These are phyloP conservation scores for Aspergillaceae sp. DNA, from an alignment of 2,329 filamentous ascomycete genomes.

Conservation along the genomic window DNA sequence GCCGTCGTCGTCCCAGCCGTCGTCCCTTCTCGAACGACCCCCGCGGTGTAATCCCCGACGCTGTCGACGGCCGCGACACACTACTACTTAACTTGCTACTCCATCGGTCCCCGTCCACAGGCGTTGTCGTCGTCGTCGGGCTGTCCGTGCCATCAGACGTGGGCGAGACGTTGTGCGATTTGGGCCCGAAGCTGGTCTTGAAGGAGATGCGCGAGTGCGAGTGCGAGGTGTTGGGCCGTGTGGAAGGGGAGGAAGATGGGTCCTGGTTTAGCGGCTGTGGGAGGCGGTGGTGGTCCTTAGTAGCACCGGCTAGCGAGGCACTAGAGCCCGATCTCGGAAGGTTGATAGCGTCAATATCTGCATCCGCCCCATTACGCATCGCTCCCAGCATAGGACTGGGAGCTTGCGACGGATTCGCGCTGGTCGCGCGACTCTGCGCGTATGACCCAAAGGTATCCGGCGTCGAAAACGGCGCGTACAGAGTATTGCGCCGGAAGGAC, in stretches of 20 bases:
- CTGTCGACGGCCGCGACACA: slow-evolving; percentile 5
- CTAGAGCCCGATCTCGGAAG: slow-evolving; percentile 19
- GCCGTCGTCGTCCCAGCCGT: slow-evolving; percentile 41
- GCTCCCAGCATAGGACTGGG: slow-evolving; percentile 40
- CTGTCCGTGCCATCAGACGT: slow-evolving; percentile 16
- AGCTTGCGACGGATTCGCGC: slow-evolving; percentile 42
- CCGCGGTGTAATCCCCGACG: not conserved
- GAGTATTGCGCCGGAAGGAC: slow-evolving; percentile 79
- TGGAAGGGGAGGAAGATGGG: slow-evolving; percentile 9
- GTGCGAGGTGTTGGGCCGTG: slow-evolving; percentile 21
- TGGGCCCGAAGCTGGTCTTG: slow-evolving; percentile 20
- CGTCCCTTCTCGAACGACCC: not conserved
- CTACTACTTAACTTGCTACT: slow-evolving; percentile 9
- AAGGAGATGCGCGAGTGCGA: slow-evolving; percentile 27
- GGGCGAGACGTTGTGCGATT: slow-evolving; percentile 17
- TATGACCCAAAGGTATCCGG: slow-evolving; percentile 69
- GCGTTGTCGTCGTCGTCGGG: slow-evolving; percentile 10
- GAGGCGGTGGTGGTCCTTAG: slow-evolving; percentile 12
- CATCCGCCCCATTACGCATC: slow-evolving; percentile 24
- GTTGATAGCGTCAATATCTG: slow-evolving; percentile 9
- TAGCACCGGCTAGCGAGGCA: slow-evolving; percentile 24
- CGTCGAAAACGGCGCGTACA: slow-evolving; percentile 72
- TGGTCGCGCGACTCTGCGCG: slow-evolving; percentile 53
- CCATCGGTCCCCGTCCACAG: slow-evolving; percentile 14
- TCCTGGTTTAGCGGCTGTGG: slow-evolving; percentile 12